Base-by-base conservation (phyloP, 2,329 filamentous ascomycete species). In the Diplodia mutila region DNA sequence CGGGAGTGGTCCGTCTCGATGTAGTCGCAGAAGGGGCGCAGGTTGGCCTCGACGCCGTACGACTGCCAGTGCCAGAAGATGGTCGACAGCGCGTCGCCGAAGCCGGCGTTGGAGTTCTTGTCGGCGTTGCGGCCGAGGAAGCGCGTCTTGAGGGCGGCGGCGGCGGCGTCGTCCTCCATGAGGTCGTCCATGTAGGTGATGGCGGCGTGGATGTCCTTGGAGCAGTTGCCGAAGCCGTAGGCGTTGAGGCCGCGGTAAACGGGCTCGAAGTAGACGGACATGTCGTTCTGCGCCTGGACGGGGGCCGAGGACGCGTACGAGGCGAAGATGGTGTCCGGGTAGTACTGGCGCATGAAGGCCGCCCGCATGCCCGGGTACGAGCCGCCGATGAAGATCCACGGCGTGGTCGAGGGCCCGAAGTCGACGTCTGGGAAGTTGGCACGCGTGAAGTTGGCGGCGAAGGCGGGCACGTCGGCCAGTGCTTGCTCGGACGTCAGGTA, bases 201-300 rank as follows among this genome's bases (percentile, higher is more conserved):
- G 3, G 82, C 83, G 5, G 82, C 81, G 18, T 83, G 78, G 61
- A 85, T 78, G 68, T 86, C 84, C 14, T 77, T 76, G 14, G 82
- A 80, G 73, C 85, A 87, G 72, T 85, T 85, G 3, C 75, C 76
- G 29, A 74, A 80, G 18, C 80, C 79, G 49, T 77, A 74, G 2
- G 67, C 70, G 4, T 80, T 77, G 75, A 86, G 77, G 3, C 82
- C 83, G 12, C 77, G 78, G 70, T 82, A 82, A 2, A 86, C 73
- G 46, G 84, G 81, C 25, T 85, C 83, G 64, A 78, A 85, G 71
- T 85, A 86, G 25, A 79, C 74, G n/a, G 79, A 80, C 80, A 85
- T 84, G 67, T 85, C 79, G n/a, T 82, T 71, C 5, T 74, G 76
- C 2, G 83, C 83, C 70, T 87, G 75, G 0, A 84, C 80, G 0